Base-by-base conservation (phyloP, 2,329 filamentous ascomycete species). In the Cladosporium oxysporum region DNA sequence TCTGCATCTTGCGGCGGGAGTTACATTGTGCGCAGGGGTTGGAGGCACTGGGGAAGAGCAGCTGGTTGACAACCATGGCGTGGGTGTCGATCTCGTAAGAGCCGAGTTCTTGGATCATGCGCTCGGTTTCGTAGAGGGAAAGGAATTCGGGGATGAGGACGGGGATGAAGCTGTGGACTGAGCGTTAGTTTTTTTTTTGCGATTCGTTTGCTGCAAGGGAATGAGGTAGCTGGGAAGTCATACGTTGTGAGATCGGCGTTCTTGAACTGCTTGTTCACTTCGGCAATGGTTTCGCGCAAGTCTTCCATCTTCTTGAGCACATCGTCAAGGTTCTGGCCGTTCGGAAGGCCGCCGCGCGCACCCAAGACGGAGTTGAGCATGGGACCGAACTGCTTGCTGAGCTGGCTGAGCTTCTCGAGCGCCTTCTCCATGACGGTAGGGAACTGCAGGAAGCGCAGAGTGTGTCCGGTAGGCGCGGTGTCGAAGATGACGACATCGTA, bases 401-500 rank as follows among this genome's bases (percentile, higher is more conserved):
- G 88, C 81, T 97, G 93, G 5, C 92, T 96, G 75, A 99, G 87
- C 81, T 99, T 99, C 74, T 92, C 92, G n/a, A 99, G 88, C 7
- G 94, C 95, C 82, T 99, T 99, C 82, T 99, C 95, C 76, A 99
- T 91, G 66, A 98, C 93, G 11, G 93, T 95, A 18, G 95, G 95
- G 83, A 99, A 99, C 78, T 99, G 95, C 66, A 99, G 88, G 86
- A 99, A 99, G 74, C 95, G 94, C 67, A 99, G 89, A 1, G 95
- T 99, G 85, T 99, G 95, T 72, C 95, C 95, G 18, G 95, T 99
- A 18, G 95, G 95, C 3, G 95, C 95, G 37, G 95, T 99, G 80
- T 99, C 95, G 86, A 99, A 99, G 79, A 99, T 92, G 82, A 99
- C 98, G 75, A 94, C 92, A 80, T 98, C 95, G 86, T 99, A 99